phyloP scores from a whole-genome alignment of 176 grass and related monocot genomes.

The Oryza rufipogon region DNA sequence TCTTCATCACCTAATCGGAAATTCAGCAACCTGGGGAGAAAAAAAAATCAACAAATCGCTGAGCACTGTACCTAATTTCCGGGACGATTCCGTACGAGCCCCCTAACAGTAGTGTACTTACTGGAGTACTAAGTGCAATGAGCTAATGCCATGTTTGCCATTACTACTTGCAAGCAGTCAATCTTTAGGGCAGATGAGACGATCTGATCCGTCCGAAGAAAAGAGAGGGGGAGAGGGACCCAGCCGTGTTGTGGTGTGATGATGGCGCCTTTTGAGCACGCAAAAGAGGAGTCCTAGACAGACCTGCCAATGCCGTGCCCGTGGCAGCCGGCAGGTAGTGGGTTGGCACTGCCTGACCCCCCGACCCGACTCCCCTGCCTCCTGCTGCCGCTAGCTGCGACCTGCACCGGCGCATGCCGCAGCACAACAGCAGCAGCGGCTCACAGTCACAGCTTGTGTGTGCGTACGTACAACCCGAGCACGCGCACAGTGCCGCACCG shows the following conservation, averaged over 20 bases:
- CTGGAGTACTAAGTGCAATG: neutral
- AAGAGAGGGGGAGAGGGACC: neutral
- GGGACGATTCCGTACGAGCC: neutral
- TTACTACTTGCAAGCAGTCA: no score
- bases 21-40: neutral
- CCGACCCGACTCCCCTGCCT: neutral
- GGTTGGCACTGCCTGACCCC: neutral
- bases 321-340: neutral
- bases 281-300: neutral
- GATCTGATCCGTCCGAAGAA: neutral
- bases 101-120: neutral
- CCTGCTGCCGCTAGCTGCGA: neutral
- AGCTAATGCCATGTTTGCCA: neutral
- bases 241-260: conserved; percentile 4
- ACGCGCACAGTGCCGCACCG: neutral
- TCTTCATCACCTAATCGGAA: neutral
- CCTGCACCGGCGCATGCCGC: neutral
- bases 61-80: neutral
- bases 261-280: conserved; percentile 48
- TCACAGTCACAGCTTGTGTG: neutral
- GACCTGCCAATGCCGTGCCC: conserved; percentile 10
- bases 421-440: neutral
- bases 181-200: neutral
- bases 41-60: neutral
- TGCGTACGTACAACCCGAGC: neutral